Conservation (phyloP, 2,329 filamentous ascomycete genomes). For the Botryotinia convoluta region DNA sequence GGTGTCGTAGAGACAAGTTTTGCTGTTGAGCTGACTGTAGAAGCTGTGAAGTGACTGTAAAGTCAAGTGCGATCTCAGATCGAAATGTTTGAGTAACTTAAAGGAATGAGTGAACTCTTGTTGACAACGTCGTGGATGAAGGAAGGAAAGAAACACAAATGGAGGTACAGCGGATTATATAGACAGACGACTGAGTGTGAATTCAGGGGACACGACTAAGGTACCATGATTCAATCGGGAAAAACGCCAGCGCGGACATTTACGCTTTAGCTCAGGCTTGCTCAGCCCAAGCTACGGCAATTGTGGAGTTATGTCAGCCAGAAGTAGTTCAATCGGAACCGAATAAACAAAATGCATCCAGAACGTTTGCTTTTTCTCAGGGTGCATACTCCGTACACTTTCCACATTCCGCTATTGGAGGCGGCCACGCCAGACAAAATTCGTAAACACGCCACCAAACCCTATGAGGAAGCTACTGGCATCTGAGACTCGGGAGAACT, state of each 20-base stretch:
- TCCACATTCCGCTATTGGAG: background rate
- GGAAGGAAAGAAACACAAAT: constrained; percentile 2
- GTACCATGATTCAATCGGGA: background rate
- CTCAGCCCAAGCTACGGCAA: constrained; percentile 6
- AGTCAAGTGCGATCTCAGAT: constrained; percentile 34
- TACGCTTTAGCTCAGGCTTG: constrained; percentile 3
- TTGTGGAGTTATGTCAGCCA: constrained; percentile 13
- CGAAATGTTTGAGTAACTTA: constrained; percentile 25
- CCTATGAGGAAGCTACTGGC: background rate
- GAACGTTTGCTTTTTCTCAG: constrained; percentile 12
- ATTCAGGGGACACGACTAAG: background rate
- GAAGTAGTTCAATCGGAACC: constrained; percentile 1
- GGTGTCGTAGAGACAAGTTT: constrained; percentile 27
- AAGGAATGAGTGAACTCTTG: constrained; percentile 29
- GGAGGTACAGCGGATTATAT: background rate
- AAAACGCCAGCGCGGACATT: constrained; percentile 7
- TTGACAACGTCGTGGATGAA: constrained; percentile 26
- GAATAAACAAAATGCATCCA: constrained; percentile 13
- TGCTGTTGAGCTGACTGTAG: constrained; percentile 17
- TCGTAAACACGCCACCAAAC: background rate
- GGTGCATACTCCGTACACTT: background rate
- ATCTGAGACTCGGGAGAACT: background rate
- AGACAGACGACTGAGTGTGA: background rate
- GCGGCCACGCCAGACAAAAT: background rate
- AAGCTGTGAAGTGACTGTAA: constrained; percentile 26